Evolutionary conservation across 345 rosid species (phyloP).

Genomic region (Ailanthus altissimus): DNA sequence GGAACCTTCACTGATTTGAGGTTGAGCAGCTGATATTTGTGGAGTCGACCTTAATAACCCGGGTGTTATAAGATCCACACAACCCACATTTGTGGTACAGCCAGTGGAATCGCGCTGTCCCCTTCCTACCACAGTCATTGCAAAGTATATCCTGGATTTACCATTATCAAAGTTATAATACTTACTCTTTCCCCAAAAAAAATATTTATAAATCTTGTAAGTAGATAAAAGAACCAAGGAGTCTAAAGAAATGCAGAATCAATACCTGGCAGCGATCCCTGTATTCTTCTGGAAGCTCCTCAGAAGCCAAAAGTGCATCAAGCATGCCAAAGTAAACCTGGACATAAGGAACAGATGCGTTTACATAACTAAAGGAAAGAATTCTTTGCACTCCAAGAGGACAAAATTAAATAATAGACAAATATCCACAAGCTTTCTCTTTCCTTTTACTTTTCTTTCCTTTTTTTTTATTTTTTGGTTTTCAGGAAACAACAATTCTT

Average conservation of each 20-base stretch:
- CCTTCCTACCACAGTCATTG: constrained; percentile 73
- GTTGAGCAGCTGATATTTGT: constrained; percentile 21
- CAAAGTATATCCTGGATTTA: constrained; percentile 65
- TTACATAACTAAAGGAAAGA: not conserved
- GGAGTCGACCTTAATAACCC: constrained; percentile 37
- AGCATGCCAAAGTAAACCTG: constrained; percentile 71
- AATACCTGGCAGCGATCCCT: constrained; percentile 55
- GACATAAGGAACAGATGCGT: not conserved
- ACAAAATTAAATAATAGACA: not conserved
- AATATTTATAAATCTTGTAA: too few relatives aligned
- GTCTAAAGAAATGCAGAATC: not conserved
- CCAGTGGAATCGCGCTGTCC: constrained; percentile 70
- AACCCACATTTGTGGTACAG: constrained; percentile 65
- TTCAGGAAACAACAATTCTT: not conserved
- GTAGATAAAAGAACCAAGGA: not conserved
- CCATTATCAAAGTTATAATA: not conserved
- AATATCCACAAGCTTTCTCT: too few relatives aligned
- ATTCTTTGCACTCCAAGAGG: not conserved
- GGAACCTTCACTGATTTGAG: constrained; percentile 15
- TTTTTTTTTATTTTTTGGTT: too few relatives aligned
- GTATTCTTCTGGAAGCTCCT: constrained; percentile 63
- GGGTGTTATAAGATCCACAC: constrained; percentile 72
- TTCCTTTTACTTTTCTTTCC: not conserved
- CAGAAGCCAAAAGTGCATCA: constrained; percentile 58
- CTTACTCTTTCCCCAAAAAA: too few relatives aligned